These are phyloP conservation scores for Epichloe scottii DNA, from an alignment of 2,329 filamentous ascomycete genomes.

Conservation along the genomic window DNA sequence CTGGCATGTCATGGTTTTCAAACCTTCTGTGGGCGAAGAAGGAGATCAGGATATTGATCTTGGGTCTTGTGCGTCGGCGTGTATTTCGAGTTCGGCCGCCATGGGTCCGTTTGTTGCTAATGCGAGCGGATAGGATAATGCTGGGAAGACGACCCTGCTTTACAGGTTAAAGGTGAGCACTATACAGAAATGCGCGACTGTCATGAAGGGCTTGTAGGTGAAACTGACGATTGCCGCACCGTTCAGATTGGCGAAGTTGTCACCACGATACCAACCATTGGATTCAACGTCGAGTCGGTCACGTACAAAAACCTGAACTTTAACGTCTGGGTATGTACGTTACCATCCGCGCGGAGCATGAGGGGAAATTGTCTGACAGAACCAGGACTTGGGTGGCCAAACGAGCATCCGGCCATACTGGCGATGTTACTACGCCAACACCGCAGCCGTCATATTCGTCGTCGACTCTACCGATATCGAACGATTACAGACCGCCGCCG, in stretches of 20 bases:
- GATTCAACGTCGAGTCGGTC: conserved; percentile 98
- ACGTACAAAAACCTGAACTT: conserved; percentile 98
- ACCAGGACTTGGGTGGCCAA: conserved; percentile 82
- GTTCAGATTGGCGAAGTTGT: conserved; percentile 90
- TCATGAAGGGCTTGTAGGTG: background rate
- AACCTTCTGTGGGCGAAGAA: conserved; percentile 81
- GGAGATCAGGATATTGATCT: conserved; percentile 90
- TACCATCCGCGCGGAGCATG: background rate
- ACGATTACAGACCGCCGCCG: conserved; percentile 78
- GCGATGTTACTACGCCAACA: conserved; percentile 99
- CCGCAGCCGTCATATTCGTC: conserved; percentile 95
- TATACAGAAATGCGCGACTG: background rate
- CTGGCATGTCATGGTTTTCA: conserved; percentile 57
- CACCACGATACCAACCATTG: conserved; percentile 97
- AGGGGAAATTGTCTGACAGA: background rate
- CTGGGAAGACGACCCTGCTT: conserved; percentile 91
- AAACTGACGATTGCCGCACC: background rate
- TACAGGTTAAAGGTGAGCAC: conserved; percentile 78
- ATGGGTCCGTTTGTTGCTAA: conserved; percentile 7
- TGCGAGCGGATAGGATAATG: conserved; percentile 61
- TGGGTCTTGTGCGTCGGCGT: conserved; percentile 64
- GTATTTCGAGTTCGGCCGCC: background rate
- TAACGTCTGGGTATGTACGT: conserved; percentile 76
- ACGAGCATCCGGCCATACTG: conserved; percentile 98
- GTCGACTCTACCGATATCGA: conserved; percentile 98